Evolutionary conservation across 2,329 filamentous ascomycete species (phyloP), one percentile per base, ranked within the genome.

Genomic region (Dothiorella sarmentorum): DNA sequence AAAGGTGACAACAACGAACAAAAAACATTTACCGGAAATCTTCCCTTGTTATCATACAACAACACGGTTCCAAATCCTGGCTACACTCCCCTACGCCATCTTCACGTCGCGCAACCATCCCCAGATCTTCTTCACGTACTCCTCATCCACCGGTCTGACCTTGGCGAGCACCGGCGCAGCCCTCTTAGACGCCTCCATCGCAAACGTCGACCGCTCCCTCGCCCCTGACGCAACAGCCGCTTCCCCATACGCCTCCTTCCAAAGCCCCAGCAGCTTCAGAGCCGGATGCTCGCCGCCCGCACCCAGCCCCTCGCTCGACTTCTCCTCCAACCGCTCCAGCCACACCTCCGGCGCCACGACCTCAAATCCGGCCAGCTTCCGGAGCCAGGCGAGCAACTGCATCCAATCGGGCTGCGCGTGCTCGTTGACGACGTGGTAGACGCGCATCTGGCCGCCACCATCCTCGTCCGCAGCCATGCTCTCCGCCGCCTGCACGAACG

Each of bases 341-440:
- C 78, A 82, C 51, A 72, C 67, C 15, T 65, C 49, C 0, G 76
- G 72, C 3, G 66, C 42, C 5, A 82, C 74, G 11, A 76, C 68
- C 1, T 78, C 70, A 61, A 80, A 76, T 1, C 62, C 60, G 47
- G 69, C 67, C 31, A 64, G 66, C 29, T 71, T 68, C 63, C 68
- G 65, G 43, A 80, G 61, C 78, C 77, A 81, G 3, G 64, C 61
- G n/a, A 82, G 67, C 64, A 83, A 69, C 49, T 78, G 69, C 0
- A 61, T 65, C 80, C 79, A 82, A 1, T 65, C 75, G 3, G 78
- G 76, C 7, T 63, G 63, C 7, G 59, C 67, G 60, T 78, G 71
- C 26, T 75, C 72, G 60, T 82, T 83, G 26, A 82, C 62, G 2
- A 83, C 69, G 65, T 84, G 80, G 60, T 76, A 78, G 4, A 83